Evolutionary conservation across 129 eudicot genomes (phyloP).

Genomic region (Flaveria brownii): DNA sequence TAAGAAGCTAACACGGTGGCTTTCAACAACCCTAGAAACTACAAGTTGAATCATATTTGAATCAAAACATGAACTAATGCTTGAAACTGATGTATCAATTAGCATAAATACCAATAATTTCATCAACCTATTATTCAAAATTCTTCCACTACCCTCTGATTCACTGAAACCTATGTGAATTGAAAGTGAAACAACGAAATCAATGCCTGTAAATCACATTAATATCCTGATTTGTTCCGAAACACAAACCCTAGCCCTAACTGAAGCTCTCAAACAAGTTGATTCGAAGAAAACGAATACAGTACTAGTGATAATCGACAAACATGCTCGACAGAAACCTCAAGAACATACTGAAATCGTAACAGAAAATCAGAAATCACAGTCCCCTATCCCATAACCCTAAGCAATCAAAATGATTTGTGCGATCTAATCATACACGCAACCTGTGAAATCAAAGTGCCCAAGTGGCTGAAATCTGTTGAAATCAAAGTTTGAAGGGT

Average conservation of each 20-base stretch:
- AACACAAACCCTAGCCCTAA: conserved; percentile 32
- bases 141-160: background rate
- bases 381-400: too few relatives aligned
- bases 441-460: too few relatives aligned
- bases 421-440: too few relatives aligned
- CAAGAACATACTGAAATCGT: too few relatives aligned
- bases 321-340: background rate
- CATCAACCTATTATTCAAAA: too few relatives aligned
- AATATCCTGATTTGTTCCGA: background rate
- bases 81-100: background rate
- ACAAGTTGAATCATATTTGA: background rate
- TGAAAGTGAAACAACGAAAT: too few relatives aligned
- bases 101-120: background rate
- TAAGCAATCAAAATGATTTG: too few relatives aligned
- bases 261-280: conserved; percentile 1
- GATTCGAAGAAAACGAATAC: background rate
- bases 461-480: too few relatives aligned
- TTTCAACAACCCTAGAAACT: background rate
- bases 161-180: background rate
- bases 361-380: too few relatives aligned
- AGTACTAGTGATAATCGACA: conserved; percentile 7
- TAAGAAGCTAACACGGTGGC: too few relatives aligned
- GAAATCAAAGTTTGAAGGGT: too few relatives aligned
- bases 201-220: conserved; percentile 10
- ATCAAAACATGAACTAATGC: background rate